Evolutionary conservation across 805 yeast species (phyloP).

Genomic region (Wickerhamiella siamensis): DNA sequence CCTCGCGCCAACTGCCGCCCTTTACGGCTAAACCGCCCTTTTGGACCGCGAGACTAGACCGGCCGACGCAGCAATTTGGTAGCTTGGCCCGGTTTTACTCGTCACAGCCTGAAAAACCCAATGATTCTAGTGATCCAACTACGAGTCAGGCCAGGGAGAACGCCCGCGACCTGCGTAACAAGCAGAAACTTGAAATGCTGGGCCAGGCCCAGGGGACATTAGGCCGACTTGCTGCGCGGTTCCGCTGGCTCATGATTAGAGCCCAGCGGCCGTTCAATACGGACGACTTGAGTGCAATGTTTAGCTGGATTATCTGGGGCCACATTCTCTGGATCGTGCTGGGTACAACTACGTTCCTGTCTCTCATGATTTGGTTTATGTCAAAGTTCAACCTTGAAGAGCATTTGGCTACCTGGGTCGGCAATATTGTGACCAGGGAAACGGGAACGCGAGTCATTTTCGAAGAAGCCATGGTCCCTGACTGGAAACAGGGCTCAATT

Average conservation of each 20-base stretch:
- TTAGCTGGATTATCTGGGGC: slow-evolving; percentile 86
- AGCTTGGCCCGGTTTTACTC: too few relatives aligned
- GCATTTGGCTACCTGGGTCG: slow-evolving; percentile 64
- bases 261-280: slow-evolving; percentile 74
- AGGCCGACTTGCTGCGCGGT: slow-evolving; percentile 32
- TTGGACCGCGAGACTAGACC: too few relatives aligned
- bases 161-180: neutral
- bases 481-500: slow-evolving; percentile 80
- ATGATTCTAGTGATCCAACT: too few relatives aligned
- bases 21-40: too few relatives aligned
- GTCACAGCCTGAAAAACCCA: too few relatives aligned
- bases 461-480: slow-evolving; percentile 88
- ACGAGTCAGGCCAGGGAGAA: too few relatives aligned
- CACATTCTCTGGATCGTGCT: slow-evolving; percentile 63
- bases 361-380: slow-evolving; percentile 57
- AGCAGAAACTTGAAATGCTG: slow-evolving; percentile 21
- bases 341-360: slow-evolving; percentile 87
- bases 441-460: slow-evolving; percentile 73
- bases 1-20: too few relatives aligned
- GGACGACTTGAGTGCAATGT: slow-evolving; percentile 83
- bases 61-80: too few relatives aligned
- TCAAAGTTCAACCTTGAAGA: slow-evolving; percentile 86
- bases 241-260: slow-evolving; percentile 63
- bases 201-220: slow-evolving; percentile 30
- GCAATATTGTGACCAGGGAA: slow-evolving; percentile 70